Conservation (phyloP, 139 green algal genomes). For the Chlamydomonas incerta region DNA sequence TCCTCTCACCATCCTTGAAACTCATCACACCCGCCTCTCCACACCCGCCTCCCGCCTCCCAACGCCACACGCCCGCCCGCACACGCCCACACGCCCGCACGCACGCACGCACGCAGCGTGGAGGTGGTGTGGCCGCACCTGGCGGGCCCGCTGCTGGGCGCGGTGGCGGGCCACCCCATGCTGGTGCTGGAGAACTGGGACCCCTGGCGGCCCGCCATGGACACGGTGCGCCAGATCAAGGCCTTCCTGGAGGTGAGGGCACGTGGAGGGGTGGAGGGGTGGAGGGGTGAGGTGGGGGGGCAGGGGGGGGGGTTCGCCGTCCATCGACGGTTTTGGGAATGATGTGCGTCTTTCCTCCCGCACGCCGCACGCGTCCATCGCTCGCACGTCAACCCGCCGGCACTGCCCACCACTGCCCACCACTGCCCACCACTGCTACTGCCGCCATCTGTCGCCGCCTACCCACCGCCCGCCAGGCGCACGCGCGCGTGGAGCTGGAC, state of each 20-base stretch:
- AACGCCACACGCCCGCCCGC: no score
- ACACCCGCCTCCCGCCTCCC: no score
- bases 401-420: background rate
- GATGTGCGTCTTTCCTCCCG: no score
- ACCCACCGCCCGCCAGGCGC: slow-evolving; percentile 37
- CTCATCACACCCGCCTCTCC: no score
- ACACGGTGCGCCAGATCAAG: slow-evolving; percentile 66
- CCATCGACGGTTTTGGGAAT: no score
- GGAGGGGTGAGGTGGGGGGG: background rate
- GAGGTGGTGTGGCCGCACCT: slow-evolving; percentile 75
- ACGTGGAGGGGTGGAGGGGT: background rate
- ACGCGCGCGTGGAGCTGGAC: slow-evolving; percentile 71
- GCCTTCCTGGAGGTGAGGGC: slow-evolving; percentile 75
- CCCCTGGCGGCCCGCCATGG: slow-evolving; percentile 62
- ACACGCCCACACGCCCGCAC: no score
- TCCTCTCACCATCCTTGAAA: no score
- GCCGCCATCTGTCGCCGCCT: background rate
- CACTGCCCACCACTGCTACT: background rate
- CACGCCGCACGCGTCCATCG: no score
- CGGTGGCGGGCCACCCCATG: slow-evolving; percentile 77
- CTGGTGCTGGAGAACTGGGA: slow-evolving; percentile 79
- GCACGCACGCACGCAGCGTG: no score
- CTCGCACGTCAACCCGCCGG: no score
- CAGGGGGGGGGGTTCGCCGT: background rate
- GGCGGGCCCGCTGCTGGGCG: slow-evolving; percentile 45